Evolutionary conservation across 208 protist genomes (phyloP), one percentile per base, ranked within the genome.

Genomic region (Crithidia bombi): DNA sequence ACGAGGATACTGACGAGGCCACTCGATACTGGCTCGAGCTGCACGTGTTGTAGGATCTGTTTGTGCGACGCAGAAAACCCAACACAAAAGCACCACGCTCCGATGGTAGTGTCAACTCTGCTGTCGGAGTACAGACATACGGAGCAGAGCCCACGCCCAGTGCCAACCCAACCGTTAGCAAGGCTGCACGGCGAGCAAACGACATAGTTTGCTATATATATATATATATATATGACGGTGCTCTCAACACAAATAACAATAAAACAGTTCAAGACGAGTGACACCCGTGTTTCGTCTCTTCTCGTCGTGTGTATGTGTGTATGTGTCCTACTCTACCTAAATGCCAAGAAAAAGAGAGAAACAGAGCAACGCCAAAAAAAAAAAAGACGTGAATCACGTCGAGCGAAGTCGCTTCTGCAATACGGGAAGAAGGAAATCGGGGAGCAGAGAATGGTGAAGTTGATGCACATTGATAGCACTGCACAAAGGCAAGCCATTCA

Each of bases 141-240:
- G 61, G 54, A 5, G 61, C 69, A 3, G 69, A 38, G 61, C 69
- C 23, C 19, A 46, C 59, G 32, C 61, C 69, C 2, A 33, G 54
- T 15, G 69, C 52, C 21, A 63, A 28, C 14, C 69, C 59, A 1
- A 19, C 50, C n/a, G 69, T 44, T 6, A 75, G 2, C 11, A 38
- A 0, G 12, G 64, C 33, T 28, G 39, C 47, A 10, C 61, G 52
- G 4, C 61, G 36, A 3, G 44, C 44, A 46, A 57, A 52, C 9
- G 69, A 28, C 69, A 74, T 74, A 3, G 3, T 25, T 5, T 49
- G 5, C 30, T 52, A 15, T 19, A 63, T 54, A 69, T 30, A 14
- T 12, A 26, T 36, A n/a, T n/a, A n/a, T n/a, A n/a, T n/a, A n/a
- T n/a, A n/a, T n/a, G n/a, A n/a, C n/a, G n/a, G n/a, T n/a, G n/a